phyloP scores from a whole-genome alignment of 257 asterid genomes.

The Capsicum rhomboideum region DNA sequence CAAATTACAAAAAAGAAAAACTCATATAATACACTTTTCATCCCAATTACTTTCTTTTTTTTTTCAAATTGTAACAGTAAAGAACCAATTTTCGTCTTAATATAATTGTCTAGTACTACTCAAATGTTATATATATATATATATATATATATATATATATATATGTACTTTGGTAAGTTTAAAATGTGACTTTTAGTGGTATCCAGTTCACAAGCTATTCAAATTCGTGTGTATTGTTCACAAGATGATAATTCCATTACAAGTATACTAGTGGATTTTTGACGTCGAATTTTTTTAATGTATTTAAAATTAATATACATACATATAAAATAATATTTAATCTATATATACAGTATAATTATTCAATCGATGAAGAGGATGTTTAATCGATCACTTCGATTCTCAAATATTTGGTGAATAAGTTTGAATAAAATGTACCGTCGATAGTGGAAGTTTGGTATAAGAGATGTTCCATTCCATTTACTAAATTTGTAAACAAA shows the following conservation, averaged over 20 bases:
- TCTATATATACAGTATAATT: too few relatives aligned
- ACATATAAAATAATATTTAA: too few relatives aligned
- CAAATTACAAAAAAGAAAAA: too few relatives aligned
- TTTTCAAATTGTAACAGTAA: neutral
- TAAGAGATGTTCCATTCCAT: neutral
- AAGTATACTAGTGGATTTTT: neutral
- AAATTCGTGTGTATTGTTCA: neutral
- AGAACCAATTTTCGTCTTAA: neutral
- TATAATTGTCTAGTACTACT: neutral
- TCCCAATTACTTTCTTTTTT: neutral
- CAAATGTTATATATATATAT: too few relatives aligned
- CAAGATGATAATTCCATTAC: neutral
- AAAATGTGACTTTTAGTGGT: too few relatives aligned
- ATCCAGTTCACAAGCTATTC: neutral
- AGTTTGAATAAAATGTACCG: neutral
- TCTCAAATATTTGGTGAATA: too few relatives aligned
- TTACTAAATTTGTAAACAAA: neutral
- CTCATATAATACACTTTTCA: neutral
- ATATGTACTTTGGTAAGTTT: neutral
- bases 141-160: too few relatives aligned
- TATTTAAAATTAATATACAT: too few relatives aligned
- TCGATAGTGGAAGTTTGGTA: slow-evolving; percentile 11
- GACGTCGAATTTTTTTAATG: too few relatives aligned
- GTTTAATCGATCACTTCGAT: too few relatives aligned
- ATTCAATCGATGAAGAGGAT: too few relatives aligned